These are phyloP conservation scores for Trypanosoma mega DNA, from an alignment of 208 protist genomes.

Conservation along the genomic window DNA sequence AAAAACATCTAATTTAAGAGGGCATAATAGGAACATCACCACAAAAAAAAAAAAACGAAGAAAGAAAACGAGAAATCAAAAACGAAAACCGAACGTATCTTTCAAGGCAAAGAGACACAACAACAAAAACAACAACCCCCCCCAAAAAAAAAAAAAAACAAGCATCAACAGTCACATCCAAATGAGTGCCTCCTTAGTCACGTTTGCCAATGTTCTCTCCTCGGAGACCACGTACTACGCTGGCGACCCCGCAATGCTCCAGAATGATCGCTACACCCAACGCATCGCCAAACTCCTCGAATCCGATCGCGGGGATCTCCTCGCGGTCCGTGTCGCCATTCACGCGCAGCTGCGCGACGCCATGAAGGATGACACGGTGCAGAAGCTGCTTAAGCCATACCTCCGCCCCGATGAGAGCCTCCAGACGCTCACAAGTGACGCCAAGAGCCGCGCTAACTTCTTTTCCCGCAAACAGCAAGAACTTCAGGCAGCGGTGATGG, in stretches of 20 bases:
- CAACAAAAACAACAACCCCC: no score
- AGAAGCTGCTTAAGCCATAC: constrained; percentile 55
- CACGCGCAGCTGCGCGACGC: constrained; percentile 77
- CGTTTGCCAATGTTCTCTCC: constrained; percentile 54
- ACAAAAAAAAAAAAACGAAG: constrained; percentile 8
- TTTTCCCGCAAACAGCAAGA: constrained; percentile 73
- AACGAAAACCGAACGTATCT: background rate
- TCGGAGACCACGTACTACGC: constrained; percentile 82
- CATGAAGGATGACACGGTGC: constrained; percentile 54
- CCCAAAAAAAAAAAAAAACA: background rate
- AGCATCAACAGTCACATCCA: background rate
- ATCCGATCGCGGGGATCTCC: constrained; percentile 54
- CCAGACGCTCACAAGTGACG: constrained; percentile 38
- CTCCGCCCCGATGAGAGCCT: constrained; percentile 53
- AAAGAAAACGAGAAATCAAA: constrained; percentile 16
- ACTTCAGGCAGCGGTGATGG: constrained; percentile 61
- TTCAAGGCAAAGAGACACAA: constrained; percentile 19
- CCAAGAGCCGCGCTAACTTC: constrained; percentile 71
- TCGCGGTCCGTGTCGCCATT: constrained; percentile 69
- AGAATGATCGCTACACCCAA: constrained; percentile 39
- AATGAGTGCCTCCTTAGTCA: constrained; percentile 56
- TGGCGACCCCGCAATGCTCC: constrained; percentile 58
- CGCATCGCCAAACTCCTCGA: constrained; percentile 48
- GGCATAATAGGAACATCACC: constrained; percentile 21
- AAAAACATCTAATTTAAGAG: constrained; percentile 1